A percentile compares a stretch with the other conserved stretches of the same genome.
phyloP scores from a whole-genome alignment of 345 rosid species.

The Ricinus communis region DNA sequence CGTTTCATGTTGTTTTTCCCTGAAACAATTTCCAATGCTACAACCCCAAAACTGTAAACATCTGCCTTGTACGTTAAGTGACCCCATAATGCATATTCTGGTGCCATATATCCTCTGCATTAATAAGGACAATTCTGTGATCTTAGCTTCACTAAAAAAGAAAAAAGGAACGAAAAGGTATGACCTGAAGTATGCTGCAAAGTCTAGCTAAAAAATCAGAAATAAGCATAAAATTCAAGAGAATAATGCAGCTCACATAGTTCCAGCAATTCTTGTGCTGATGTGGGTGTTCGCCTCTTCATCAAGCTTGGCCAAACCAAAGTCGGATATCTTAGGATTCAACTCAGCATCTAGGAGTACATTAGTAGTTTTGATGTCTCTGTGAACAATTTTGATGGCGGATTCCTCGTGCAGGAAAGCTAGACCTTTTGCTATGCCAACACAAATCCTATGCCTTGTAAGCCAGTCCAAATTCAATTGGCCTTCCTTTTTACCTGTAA shows the following conservation, averaged over 20 bases:
- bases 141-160: not conserved
- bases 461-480: slow-evolving; percentile 17
- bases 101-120: slow-evolving; percentile 65
- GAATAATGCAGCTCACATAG: slow-evolving; percentile 8
- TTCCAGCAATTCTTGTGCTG: slow-evolving; percentile 27
- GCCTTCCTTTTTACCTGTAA: not conserved
- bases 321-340: slow-evolving; percentile 17
- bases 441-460: slow-evolving; percentile 9
- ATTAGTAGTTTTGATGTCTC: slow-evolving; percentile 25
- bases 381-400: slow-evolving; percentile 16
- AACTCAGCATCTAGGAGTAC: slow-evolving; percentile 20
- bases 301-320: slow-evolving; percentile 24
- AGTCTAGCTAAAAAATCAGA: not conserved
- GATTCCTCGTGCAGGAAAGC: slow-evolving; percentile 26
- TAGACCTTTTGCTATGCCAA: slow-evolving; percentile 25
- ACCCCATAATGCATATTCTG: slow-evolving; percentile 69
- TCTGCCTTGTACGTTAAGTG: slow-evolving; percentile 58
- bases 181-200: not conserved
- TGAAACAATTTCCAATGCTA: slow-evolving; percentile 52
- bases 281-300: slow-evolving; percentile 26
- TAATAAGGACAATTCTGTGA: not conserved
- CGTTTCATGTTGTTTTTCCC: slow-evolving; percentile 50
- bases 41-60: slow-evolving; percentile 62
- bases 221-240: not conserved
- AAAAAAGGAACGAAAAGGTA: too few relatives aligned